A percentile compares a stretch with the other conserved stretches of the same genome.
phyloP scores from a whole-genome alignment of 1,139 yeast genomes.

The Geotrichum klebahnii region DNA sequence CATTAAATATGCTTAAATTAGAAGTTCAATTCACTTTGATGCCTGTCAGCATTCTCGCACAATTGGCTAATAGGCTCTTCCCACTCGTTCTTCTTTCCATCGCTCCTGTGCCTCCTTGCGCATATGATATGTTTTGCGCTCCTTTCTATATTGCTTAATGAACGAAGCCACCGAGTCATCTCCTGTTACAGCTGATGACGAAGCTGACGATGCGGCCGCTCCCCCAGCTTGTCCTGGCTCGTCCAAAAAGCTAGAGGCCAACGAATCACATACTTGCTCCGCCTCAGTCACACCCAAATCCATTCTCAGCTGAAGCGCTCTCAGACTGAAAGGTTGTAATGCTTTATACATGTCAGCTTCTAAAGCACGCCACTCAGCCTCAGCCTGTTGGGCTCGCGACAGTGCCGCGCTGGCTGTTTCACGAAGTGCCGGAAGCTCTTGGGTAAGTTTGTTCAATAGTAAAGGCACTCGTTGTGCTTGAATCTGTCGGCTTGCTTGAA shows the following conservation, averaged over 20 bases:
- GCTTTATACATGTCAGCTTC: slow-evolving; percentile 44
- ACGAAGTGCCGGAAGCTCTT: slow-evolving; percentile 15
- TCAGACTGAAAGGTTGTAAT: slow-evolving; percentile 39
- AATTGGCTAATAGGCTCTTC: slow-evolving; percentile 30
- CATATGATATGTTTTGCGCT: slow-evolving; percentile 51
- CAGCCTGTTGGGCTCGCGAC: slow-evolving; percentile 13
- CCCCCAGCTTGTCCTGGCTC: slow-evolving; percentile 18
- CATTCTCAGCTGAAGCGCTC: slow-evolving; percentile 36
- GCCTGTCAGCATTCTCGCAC: no score
- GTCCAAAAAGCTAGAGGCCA: slow-evolving; percentile 38
- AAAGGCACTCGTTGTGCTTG: not conserved
- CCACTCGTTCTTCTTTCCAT: slow-evolving; percentile 64
- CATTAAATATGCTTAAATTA: no score
- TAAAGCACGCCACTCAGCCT: slow-evolving; percentile 33
- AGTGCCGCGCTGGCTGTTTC: slow-evolving; percentile 15
- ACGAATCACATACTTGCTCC: slow-evolving; percentile 38
- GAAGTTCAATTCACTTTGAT: no score
- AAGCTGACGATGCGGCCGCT: slow-evolving; percentile 25
- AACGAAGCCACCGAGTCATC: slow-evolving; percentile 37
- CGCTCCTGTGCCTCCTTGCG: slow-evolving; percentile 57
- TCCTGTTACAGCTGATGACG: slow-evolving; percentile 23
- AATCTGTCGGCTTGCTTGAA: slow-evolving; percentile 2
- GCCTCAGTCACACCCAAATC: slow-evolving; percentile 35
- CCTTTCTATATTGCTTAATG: slow-evolving; percentile 45
- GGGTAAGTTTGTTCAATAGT: not conserved